phyloP scores from a whole-genome alignment of 2,329 filamentous ascomycete genomes.

The Falciphora oryzae region DNA sequence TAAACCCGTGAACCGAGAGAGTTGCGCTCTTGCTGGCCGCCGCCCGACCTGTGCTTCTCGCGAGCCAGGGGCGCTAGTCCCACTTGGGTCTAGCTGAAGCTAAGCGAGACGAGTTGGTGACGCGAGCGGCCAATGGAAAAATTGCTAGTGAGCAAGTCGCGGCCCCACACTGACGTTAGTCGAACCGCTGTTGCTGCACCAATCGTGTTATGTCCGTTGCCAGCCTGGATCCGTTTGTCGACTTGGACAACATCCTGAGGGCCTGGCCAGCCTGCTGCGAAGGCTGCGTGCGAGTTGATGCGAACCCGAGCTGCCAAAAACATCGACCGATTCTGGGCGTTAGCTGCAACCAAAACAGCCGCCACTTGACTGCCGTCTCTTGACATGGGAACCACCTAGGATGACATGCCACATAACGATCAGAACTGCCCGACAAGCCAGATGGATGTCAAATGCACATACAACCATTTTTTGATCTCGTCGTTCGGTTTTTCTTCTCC shows the following conservation, averaged over 20 bases:
- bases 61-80: conserved; percentile 12
- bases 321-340: neutral
- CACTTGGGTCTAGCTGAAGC: conserved; percentile 1
- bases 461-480: neutral
- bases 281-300: neutral
- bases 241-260: neutral
- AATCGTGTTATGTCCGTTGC: neutral
- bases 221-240: neutral
- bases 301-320: neutral
- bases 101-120: conserved; percentile 10
- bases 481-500: neutral
- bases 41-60: conserved; percentile 12
- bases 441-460: neutral
- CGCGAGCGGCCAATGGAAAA: conserved; percentile 10
- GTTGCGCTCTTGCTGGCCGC: conserved; percentile 7
- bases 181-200: neutral
- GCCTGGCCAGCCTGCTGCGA: neutral
- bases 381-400: neutral
- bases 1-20: conserved; percentile 6
- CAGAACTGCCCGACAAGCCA: neutral
- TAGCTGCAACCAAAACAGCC: neutral
- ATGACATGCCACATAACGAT: neutral
- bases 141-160: conserved; percentile 10
- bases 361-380: neutral
- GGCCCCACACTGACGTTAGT: conserved; percentile 1